phyloP scores from a whole-genome alignment of 306 rosid species.

The Prinsepia uniflora region DNA sequence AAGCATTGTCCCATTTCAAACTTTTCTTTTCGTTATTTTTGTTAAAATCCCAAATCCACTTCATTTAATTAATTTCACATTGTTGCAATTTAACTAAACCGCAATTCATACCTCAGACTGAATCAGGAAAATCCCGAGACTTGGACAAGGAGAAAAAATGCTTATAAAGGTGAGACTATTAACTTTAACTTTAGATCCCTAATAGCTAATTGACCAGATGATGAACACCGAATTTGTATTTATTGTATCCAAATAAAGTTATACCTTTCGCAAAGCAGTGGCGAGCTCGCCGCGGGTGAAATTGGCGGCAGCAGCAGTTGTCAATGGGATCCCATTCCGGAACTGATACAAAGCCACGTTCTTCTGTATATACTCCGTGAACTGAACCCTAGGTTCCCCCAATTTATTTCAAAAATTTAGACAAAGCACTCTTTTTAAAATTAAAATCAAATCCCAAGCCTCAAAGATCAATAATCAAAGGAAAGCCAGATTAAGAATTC shows the following conservation, averaged over 20 bases:
- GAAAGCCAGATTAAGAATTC: neutral
- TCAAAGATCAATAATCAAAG: slow-evolving; percentile 20
- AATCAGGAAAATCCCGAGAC: neutral
- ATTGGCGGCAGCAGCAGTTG: slow-evolving; percentile 77
- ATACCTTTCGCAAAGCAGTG: slow-evolving; percentile 76
- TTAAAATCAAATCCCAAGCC: slow-evolving; percentile 3
- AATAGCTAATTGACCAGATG: neutral
- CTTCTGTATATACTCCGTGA: slow-evolving; percentile 75
- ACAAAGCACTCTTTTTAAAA: no score
- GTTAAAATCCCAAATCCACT: neutral
- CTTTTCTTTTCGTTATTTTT: neutral
- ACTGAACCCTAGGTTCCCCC: slow-evolving; percentile 55
- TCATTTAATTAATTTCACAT: neutral
- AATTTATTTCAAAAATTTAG: neutral
- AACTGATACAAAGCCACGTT: slow-evolving; percentile 72
- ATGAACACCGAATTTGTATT: neutral
- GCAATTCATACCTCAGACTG: neutral
- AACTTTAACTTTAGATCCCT: neutral
- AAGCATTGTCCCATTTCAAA: neutral
- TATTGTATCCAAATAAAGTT: neutral
- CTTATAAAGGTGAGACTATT: neutral
- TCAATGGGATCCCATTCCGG: slow-evolving; percentile 72
- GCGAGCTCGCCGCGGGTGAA: slow-evolving; percentile 81
- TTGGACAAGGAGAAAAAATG: no score
- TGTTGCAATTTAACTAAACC: neutral